A percentile compares a stretch with the other conserved stretches of the same genome.
phyloP scores from a whole-genome alignment of 495 filamentous ascomycete genomes.

The Schizothecium vesticola region DNA sequence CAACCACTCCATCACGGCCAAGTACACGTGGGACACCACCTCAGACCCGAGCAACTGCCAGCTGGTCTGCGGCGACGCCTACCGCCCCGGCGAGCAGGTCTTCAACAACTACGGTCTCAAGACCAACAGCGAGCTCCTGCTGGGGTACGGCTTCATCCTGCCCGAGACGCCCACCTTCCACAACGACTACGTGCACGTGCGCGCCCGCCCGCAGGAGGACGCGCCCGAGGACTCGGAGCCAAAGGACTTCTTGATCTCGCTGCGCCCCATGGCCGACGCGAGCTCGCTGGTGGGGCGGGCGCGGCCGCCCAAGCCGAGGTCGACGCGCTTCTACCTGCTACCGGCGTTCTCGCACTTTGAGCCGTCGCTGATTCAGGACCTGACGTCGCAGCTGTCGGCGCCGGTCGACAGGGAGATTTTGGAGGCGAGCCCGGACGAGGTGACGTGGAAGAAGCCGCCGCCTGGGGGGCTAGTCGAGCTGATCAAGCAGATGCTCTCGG shows the following conservation, averaged over 20 bases:
- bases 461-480: conserved; percentile 15
- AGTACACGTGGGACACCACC: conserved; percentile 35
- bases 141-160: conserved; percentile 49
- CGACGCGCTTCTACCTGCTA: conserved; percentile 18
- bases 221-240: conserved; percentile 10
- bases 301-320: conserved; percentile 16
- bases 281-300: conserved; percentile 33
- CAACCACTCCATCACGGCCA: conserved; percentile 45
- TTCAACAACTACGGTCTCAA: conserved; percentile 54
- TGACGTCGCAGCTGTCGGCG: conserved; percentile 20
- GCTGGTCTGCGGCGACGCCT: conserved; percentile 25
- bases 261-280: conserved; percentile 32
- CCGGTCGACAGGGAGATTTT: conserved; percentile 10
- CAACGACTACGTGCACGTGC: conserved; percentile 47
- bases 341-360: conserved; percentile 38
- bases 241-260: conserved; percentile 37
- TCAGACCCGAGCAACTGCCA: conserved; percentile 27
- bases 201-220: conserved; percentile 26
- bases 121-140: conserved; percentile 48
- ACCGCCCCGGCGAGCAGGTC: conserved; percentile 35
- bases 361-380: conserved; percentile 35
- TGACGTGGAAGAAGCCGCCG: neutral
- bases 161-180: conserved; percentile 35
- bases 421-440: neutral
- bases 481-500: conserved; percentile 19